Evolutionary conservation across 2,329 filamentous ascomycete species (phyloP).

Genomic region (Curvularia eragrostidis): DNA sequence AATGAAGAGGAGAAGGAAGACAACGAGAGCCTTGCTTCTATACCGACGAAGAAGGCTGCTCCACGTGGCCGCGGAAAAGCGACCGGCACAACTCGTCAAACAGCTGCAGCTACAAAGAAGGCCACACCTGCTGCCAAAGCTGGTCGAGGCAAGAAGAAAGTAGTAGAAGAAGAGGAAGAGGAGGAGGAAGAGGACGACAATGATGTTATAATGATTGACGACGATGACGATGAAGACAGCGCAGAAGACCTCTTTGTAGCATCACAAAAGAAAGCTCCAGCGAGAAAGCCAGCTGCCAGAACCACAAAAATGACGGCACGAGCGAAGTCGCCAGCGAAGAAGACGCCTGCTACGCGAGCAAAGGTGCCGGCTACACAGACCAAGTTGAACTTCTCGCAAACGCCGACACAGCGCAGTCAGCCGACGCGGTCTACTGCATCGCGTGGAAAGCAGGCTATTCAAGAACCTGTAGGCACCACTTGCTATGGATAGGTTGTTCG

Average conservation of each 20-base stretch:
- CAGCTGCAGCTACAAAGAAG: slow-evolving; percentile 40
- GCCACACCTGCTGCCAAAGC: slow-evolving; percentile 43
- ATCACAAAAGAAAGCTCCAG: slow-evolving; percentile 36
- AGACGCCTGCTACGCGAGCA: slow-evolving; percentile 27
- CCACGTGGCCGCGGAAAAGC: slow-evolving; percentile 57
- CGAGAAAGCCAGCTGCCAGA: slow-evolving; percentile 35
- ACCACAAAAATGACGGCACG: slow-evolving; percentile 23
- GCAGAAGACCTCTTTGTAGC: slow-evolving; percentile 54
- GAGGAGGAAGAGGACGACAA: slow-evolving; percentile 51
- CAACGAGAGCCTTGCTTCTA: slow-evolving; percentile 38
- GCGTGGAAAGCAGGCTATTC: slow-evolving; percentile 38
- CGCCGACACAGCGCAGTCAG: slow-evolving; percentile 46
- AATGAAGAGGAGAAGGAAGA: slow-evolving; percentile 57
- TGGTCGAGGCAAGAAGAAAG: slow-evolving; percentile 51
- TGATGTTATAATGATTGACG: slow-evolving; percentile 54
- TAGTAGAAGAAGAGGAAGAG: slow-evolving; percentile 53
- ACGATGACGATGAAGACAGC: slow-evolving; percentile 58
- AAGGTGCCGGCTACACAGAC: slow-evolving; percentile 46
- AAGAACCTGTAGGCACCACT: slow-evolving; percentile 50
- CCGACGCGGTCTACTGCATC: slow-evolving; percentile 30
- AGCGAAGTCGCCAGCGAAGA: slow-evolving; percentile 39
- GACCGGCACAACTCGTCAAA: slow-evolving; percentile 45
- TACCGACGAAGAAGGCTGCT: slow-evolving; percentile 49
- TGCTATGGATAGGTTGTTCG: too few relatives aligned
- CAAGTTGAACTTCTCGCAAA: slow-evolving; percentile 53